phyloP scores from a whole-genome alignment of 108 stramenopile genomes.

The Pseudonitzschia multistriata region DNA sequence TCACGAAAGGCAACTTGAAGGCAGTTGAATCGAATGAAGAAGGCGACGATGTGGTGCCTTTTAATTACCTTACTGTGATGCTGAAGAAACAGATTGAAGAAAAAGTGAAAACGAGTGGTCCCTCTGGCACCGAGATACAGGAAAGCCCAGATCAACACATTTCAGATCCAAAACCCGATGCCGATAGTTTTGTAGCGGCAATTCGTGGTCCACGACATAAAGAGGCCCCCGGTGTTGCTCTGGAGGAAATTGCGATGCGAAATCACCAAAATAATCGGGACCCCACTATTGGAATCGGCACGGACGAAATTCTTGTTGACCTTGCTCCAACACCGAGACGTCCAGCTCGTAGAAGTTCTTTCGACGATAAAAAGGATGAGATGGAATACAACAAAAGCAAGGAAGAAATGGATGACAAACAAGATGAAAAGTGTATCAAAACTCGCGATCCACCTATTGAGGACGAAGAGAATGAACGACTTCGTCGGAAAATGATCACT shows the following conservation, averaged over 20 bases:
- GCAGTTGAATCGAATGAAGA: constrained; percentile 21
- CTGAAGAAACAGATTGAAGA: constrained; percentile 10
- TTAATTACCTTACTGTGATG: constrained; percentile 13
- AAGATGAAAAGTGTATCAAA: neutral
- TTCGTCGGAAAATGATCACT: constrained; percentile 9
- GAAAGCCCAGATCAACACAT: neutral
- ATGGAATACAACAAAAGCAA: neutral
- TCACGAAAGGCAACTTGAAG: constrained; percentile 22
- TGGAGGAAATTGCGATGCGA: constrained; percentile 16
- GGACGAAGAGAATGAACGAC: constrained; percentile 7
- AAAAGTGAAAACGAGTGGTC: neutral
- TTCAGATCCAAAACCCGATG: constrained; percentile 2
- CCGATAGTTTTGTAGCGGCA: constrained; percentile 20
- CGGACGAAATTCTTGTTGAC: neutral
- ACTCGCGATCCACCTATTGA: constrained; percentile 1
- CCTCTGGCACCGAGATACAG: no score
- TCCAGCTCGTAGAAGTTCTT: neutral
- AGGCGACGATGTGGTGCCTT: constrained; percentile 23
- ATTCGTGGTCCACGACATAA: constrained; percentile 13
- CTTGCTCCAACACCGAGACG: constrained; percentile 19
- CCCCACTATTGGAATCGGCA: constrained; percentile 3
- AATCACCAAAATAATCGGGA: constrained; percentile 3
- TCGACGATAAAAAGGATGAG: neutral
- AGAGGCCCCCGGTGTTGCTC: constrained; percentile 13
- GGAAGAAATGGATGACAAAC: neutral